Evolutionary conservation across 1,284 basidiomycete genomes (phyloP).

Genomic region (Sporisorium graminicola): DNA sequence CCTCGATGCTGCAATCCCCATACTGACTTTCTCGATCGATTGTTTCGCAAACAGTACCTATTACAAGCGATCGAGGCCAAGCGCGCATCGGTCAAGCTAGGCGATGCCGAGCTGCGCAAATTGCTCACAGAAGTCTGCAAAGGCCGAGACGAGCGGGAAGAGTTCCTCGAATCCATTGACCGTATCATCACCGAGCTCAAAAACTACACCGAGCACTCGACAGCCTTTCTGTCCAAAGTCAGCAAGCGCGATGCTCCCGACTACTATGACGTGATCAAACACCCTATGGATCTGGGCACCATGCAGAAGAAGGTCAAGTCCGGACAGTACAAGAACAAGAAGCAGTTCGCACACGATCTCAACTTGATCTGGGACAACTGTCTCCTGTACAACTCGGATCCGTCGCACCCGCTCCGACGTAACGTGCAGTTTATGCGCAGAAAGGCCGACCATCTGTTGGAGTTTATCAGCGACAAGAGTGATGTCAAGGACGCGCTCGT

Average conservation of each 20-base stretch:
- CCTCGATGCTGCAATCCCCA: neutral
- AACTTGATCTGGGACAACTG: conserved; percentile 98
- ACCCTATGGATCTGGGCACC: conserved; percentile 87
- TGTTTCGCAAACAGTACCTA: conserved; percentile 56
- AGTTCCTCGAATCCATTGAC: conserved; percentile 67
- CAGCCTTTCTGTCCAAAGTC: conserved; percentile 66
- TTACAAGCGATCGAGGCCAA: conserved; percentile 67
- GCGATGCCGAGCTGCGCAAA: conserved; percentile 60
- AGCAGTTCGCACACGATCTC: conserved; percentile 91
- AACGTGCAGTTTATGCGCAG: conserved; percentile 66
- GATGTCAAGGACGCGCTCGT: conserved; percentile 72
- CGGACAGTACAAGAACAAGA: conserved; percentile 89
- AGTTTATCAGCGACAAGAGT: conserved; percentile 87
- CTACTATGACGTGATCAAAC: conserved; percentile 67
- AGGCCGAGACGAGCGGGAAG: conserved; percentile 65
- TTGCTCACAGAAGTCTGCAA: conserved; percentile 64
- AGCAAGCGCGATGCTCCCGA: conserved; percentile 68
- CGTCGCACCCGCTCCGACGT: conserved; percentile 70
- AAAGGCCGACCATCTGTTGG: conserved; percentile 75
- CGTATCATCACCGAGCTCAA: conserved; percentile 67
- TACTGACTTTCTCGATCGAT: neutral
- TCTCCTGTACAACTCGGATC: conserved; percentile 87
- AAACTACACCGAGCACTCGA: conserved; percentile 67
- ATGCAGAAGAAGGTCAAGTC: conserved; percentile 92
- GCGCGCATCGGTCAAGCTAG: conserved; percentile 57